phyloP scores from a whole-genome alignment of 345 rosid genomes.

The Laguncularia racemosa region DNA sequence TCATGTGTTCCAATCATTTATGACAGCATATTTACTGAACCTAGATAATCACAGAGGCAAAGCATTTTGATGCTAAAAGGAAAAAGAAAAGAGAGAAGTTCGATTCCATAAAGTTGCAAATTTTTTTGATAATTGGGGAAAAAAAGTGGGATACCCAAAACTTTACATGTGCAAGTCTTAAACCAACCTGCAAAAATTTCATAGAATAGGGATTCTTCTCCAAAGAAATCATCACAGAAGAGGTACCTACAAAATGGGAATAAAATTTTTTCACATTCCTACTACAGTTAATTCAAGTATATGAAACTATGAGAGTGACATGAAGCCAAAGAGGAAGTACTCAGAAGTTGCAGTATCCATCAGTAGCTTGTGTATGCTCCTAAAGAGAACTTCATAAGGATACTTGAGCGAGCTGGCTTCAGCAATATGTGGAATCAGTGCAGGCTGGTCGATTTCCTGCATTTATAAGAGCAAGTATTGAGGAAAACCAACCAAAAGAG shows the following conservation, averaged over 20 bases:
- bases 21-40: too few species aligned
- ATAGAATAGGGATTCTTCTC: conserved; percentile 81
- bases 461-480: conserved; percentile 10
- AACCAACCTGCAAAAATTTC: conserved; percentile 81
- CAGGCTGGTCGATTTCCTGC: conserved; percentile 97
- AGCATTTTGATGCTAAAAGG: too few species aligned
- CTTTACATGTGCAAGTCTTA: background rate
- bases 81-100: too few species aligned
- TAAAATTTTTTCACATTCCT: too few species aligned
- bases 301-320: too few species aligned
- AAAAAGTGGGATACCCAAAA: background rate
- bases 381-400: conserved; percentile 95
- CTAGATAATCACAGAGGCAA: too few species aligned
- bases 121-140: too few species aligned
- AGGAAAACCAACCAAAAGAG: background rate
- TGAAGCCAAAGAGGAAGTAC: conserved; percentile 28
- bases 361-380: conserved; percentile 92
- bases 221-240: conserved; percentile 94
- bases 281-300: too few species aligned
- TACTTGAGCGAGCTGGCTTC: conserved; percentile 92
- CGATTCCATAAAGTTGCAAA: too few species aligned
- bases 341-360: conserved; percentile 99
- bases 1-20: too few species aligned
- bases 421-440: conserved; percentile 97
- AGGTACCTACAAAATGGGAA: conserved; percentile 55